A percentile compares a stretch with the other conserved stretches of the same genome.
Conservation (phyloP, 2,329 filamentous ascomycete genomes). For the Epichloe coenophiala region DNA sequence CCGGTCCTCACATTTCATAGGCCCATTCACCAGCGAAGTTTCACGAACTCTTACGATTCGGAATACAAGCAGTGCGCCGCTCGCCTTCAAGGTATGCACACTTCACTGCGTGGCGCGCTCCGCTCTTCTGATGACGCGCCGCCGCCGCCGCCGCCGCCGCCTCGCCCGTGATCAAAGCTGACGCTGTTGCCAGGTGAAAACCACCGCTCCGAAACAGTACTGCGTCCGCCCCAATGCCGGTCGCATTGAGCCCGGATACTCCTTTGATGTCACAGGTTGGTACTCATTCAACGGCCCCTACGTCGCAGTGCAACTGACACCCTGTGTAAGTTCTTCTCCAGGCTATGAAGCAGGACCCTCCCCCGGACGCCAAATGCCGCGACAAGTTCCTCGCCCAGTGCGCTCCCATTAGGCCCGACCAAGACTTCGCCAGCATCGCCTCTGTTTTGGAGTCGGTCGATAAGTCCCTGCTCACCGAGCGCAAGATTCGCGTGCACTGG, state of each 20-base stretch:
- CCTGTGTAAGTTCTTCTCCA: slow-evolving; percentile 65
- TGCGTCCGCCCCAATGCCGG: slow-evolving; percentile 96
- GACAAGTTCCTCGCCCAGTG: slow-evolving; percentile 98
- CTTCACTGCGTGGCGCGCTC: slow-evolving; percentile 3
- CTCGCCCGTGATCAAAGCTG: not conserved
- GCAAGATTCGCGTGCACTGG: slow-evolving; percentile 90
- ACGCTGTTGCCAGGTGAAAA: slow-evolving; percentile 64
- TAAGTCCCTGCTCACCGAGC: slow-evolving; percentile 73
- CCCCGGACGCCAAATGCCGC: slow-evolving; percentile 80
- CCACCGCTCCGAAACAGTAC: slow-evolving; percentile 98
- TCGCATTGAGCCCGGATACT: slow-evolving; percentile 77
- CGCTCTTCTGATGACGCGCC: not conserved
- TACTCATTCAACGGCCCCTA: not conserved
- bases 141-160: not conserved
- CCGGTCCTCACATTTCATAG: slow-evolving; percentile 23
- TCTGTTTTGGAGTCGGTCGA: slow-evolving; percentile 71
- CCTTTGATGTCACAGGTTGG: slow-evolving; percentile 82
- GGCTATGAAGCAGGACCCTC: slow-evolving; percentile 92
- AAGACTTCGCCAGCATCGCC: slow-evolving; percentile 68
- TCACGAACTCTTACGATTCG: slow-evolving; percentile 50
- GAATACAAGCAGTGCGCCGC: slow-evolving; percentile 47
- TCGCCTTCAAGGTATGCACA: slow-evolving; percentile 56
- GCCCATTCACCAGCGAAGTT: slow-evolving; percentile 54
- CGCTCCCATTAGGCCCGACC: slow-evolving; percentile 67
- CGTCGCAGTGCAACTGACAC: slow-evolving; percentile 8